phyloP scores from a whole-genome alignment of 495 filamentous ascomycete genomes.

The Penicillium pancosmium region DNA sequence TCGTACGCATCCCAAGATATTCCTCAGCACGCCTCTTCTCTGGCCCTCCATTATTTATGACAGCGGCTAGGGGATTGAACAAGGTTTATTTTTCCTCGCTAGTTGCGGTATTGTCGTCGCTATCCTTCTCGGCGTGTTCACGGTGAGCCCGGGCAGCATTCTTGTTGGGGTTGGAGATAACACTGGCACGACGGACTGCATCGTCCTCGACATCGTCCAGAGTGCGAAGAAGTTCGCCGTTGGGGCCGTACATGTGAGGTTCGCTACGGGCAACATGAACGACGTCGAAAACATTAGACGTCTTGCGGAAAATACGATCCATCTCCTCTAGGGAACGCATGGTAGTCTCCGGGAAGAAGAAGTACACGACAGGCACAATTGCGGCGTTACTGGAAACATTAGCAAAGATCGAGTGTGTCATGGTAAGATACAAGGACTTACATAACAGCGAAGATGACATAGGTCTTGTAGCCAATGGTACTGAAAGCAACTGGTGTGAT shows the following conservation, averaged over 20 bases:
- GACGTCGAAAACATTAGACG: constrained; percentile 54
- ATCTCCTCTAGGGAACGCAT: constrained; percentile 75
- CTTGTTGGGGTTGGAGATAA: constrained; percentile 25
- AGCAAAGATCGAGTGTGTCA: constrained; percentile 6
- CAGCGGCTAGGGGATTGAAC: neutral
- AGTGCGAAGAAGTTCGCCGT: constrained; percentile 61
- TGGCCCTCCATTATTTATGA: neutral
- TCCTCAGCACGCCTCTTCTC: neutral
- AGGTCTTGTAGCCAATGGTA: constrained; percentile 65
- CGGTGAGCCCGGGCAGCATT: constrained; percentile 10
- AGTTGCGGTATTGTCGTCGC: constrained; percentile 27
- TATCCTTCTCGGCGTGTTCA: constrained; percentile 34
- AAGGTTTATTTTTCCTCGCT: constrained; percentile 31
- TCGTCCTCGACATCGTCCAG: constrained; percentile 41
- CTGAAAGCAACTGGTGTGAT: constrained; percentile 65
- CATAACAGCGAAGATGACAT: constrained; percentile 71
- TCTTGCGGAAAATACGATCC: constrained; percentile 75
- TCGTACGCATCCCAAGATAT: neutral
- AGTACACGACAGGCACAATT: constrained; percentile 70
- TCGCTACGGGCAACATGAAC: constrained; percentile 61
- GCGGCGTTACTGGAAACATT: constrained; percentile 57
- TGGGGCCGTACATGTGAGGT: constrained; percentile 70
- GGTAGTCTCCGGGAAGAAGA: constrained; percentile 78
- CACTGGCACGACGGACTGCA: constrained; percentile 38
- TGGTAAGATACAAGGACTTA: constrained; percentile 10